Percentiles rank a stretch among this genome's conserved stretches.
phyloP scores from a whole-genome alignment of 2,329 filamentous ascomycete genomes.

The Alternaria sp. region DNA sequence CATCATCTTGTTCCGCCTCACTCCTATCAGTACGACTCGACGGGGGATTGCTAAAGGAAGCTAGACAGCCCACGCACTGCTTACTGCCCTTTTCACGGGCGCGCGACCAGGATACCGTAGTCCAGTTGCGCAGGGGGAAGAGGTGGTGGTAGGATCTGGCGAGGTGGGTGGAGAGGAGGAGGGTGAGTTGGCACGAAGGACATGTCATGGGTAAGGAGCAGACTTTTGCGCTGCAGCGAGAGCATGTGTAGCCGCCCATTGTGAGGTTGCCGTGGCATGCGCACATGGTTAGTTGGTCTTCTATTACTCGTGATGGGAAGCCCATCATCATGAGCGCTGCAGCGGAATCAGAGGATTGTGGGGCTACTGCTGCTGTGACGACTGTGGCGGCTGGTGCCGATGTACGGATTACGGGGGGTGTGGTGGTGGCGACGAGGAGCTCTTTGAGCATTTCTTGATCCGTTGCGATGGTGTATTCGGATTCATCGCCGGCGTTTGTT shows the following conservation, averaged over 20 bases:
- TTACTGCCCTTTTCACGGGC: conserved; percentile 60
- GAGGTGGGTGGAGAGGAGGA: conserved; percentile 81
- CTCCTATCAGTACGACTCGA: conserved; percentile 16
- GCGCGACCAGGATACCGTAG: conserved; percentile 83
- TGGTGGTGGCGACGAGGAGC: conserved; percentile 86
- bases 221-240: conserved; percentile 85
- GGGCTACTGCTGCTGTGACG: conserved; percentile 41
- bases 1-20: conserved; percentile 23
- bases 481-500: conserved; percentile 82
- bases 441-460: conserved; percentile 89
- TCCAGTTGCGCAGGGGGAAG: conserved; percentile 77
- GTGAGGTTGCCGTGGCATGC: conserved; percentile 87
- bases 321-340: conserved; percentile 90
- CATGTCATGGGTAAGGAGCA: conserved; percentile 91
- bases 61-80: conserved; percentile 81
- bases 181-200: conserved; percentile 86
- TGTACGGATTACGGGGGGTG: conserved; percentile 82
- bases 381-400: conserved; percentile 46
- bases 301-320: conserved; percentile 86
- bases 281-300: conserved; percentile 77
- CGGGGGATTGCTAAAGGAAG: conserved; percentile 68
- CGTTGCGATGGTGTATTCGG: conserved; percentile 82
- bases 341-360: conserved; percentile 51
- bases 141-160: conserved; percentile 53
- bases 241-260: conserved; percentile 88